These are phyloP conservation scores for Xylaria digitata DNA, from an alignment of 2,329 filamentous ascomycete genomes.

Conservation along the genomic window DNA sequence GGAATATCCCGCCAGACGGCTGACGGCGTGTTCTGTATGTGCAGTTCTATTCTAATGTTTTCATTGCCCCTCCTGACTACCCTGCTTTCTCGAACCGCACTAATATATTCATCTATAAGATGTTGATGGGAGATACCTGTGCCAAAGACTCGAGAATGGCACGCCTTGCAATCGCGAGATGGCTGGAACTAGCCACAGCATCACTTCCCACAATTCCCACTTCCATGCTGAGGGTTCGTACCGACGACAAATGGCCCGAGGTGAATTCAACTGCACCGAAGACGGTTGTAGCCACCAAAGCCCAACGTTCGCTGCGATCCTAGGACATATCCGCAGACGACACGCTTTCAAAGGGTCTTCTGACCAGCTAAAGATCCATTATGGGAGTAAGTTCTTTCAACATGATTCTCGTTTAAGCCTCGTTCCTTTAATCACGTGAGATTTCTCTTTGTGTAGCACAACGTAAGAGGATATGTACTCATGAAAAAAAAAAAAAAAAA, in stretches of 20 bases:
- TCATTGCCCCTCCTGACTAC: not conserved
- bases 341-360: slow-evolving; percentile 16
- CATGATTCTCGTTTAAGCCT: not conserved
- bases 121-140: slow-evolving; percentile 19
- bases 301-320: slow-evolving; percentile 6
- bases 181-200: not conserved
- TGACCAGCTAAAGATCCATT: slow-evolving; percentile 5
- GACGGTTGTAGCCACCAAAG: slow-evolving; percentile 15
- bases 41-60: not conserved
- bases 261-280: not conserved
- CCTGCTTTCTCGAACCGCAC: not conserved
- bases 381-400: slow-evolving; percentile 18
- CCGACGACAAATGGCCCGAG: not conserved
- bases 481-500: too few relatives aligned
- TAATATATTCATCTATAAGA: slow-evolving; percentile 7
- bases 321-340: slow-evolving; percentile 3
- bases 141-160: slow-evolving; percentile 14
- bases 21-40: slow-evolving; percentile 27
- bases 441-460: not conserved
- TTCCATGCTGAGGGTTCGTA: slow-evolving; percentile 15
- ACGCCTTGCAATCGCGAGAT: slow-evolving; percentile 15
- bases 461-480: too few relatives aligned
- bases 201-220: slow-evolving; percentile 23
- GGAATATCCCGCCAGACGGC: slow-evolving; percentile 1
- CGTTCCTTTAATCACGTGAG: not conserved